Evolutionary conservation across 1,284 basidiomycete species (phyloP).

Genomic region (Austroboletus niveus): DNA sequence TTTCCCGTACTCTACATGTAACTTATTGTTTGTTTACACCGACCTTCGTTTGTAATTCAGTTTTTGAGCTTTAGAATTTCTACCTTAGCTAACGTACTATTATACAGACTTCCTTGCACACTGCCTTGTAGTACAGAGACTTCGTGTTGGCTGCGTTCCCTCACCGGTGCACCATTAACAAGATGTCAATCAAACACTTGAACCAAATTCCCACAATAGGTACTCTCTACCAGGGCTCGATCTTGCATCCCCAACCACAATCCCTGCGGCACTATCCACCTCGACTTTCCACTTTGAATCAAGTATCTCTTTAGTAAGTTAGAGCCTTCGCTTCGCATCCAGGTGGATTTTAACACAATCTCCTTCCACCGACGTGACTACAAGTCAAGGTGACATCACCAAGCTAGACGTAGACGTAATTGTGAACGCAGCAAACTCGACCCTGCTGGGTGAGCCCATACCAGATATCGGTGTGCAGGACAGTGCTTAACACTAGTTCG

Average conservation of each 20-base stretch:
- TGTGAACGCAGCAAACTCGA: conserved; percentile 85
- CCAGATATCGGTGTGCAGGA: neutral
- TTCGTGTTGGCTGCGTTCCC: too few species aligned
- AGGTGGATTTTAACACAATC: neutral
- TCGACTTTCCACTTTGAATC: conserved; percentile 41
- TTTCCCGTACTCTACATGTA: conserved; percentile 17
- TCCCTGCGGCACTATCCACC: conserved; percentile 31
- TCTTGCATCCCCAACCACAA: conserved; percentile 34
- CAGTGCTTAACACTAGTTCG: neutral
- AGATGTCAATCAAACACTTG: conserved; percentile 37
- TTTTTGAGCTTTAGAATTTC: neutral
- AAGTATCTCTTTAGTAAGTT: conserved; percentile 62
- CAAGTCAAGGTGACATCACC: conserved; percentile 79
- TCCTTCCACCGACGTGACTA: neutral
- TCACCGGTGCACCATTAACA: conserved; percentile 5
- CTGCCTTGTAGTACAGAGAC: too few species aligned
- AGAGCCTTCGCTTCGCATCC: neutral
- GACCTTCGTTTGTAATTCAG: conserved; percentile 5
- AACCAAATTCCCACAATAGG: conserved; percentile 51
- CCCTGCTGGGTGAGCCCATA: conserved; percentile 56
- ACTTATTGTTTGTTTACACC: conserved; percentile 2
- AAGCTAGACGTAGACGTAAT: conserved; percentile 71
- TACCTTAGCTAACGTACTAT: neutral
- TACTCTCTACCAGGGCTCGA: conserved; percentile 44
- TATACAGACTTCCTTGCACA: neutral